phyloP scores from a whole-genome alignment of 345 rosid species.

The Hibiscus mutabilis region DNA sequence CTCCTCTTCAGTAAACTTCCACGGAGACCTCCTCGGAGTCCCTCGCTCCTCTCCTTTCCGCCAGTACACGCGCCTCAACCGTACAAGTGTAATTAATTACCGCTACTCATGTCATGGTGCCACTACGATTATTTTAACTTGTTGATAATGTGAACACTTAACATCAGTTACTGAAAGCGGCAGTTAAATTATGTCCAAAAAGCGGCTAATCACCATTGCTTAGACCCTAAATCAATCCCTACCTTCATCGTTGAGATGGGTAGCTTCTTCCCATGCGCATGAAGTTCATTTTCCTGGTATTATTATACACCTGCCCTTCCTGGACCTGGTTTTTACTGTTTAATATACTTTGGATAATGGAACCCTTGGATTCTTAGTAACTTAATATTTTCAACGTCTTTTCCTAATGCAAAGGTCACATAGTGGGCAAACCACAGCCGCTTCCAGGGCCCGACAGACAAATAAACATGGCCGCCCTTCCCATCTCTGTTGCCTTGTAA shows the following conservation, averaged over 20 bases:
- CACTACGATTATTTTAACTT: not conserved
- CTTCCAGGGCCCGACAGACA: conserved; percentile 19
- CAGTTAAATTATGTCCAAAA: not conserved
- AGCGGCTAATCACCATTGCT: not conserved
- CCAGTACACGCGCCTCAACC: conserved; percentile 58
- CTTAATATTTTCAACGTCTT: not conserved
- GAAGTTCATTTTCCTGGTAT: not conserved
- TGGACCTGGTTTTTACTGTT: not conserved
- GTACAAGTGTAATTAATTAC: no score
- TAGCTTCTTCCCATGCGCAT: conserved; percentile 3
- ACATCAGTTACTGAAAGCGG: not conserved
- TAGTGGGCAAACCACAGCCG: conserved; percentile 55
- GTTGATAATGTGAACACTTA: not conserved
- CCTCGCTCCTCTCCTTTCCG: conserved; percentile 65
- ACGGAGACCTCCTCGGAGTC: conserved; percentile 65
- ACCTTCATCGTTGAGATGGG: not conserved
- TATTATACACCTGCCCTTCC: not conserved
- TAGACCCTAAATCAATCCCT: not conserved
- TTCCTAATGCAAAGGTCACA: not conserved
- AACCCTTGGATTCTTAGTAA: not conserved
- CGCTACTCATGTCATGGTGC: not conserved
- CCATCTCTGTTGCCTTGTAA: not conserved
- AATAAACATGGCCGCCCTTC: conserved; percentile 4
- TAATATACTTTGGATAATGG: not conserved
- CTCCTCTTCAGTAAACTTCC: conserved; percentile 54